phyloP scores from a whole-genome alignment of 1,284 basidiomycete species.

The Meripilus lineatus region DNA sequence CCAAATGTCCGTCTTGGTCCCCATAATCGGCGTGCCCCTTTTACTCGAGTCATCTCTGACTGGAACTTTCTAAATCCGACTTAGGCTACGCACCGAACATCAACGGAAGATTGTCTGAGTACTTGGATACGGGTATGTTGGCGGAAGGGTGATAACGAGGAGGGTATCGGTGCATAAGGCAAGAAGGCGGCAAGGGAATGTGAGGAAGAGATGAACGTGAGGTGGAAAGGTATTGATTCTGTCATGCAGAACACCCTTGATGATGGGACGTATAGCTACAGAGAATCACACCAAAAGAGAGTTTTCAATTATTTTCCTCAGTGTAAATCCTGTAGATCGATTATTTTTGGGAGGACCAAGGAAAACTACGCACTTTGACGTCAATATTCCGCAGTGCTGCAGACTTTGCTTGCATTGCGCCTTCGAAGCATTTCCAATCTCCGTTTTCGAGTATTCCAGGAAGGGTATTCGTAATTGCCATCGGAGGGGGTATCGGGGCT shows the following conservation, averaged over 20 bases:
- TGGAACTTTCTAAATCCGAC: background rate
- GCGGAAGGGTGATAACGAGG: constrained; percentile 30
- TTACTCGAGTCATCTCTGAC: background rate
- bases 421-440: constrained; percentile 50
- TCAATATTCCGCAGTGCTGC: constrained; percentile 39
- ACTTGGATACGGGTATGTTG: constrained; percentile 52
- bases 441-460: constrained; percentile 36
- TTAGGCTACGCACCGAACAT: constrained; percentile 43
- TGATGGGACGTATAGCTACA: constrained; percentile 47
- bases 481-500: constrained; percentile 43
- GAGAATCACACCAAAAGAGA: background rate
- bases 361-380: constrained; percentile 30
- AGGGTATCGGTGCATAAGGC: constrained; percentile 47
- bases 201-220: constrained; percentile 50
- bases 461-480: constrained; percentile 25
- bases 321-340: background rate
- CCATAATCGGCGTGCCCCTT: constrained; percentile 24
- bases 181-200: constrained; percentile 55
- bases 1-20: constrained; percentile 68
- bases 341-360: background rate
- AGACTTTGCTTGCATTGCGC: constrained; percentile 36
- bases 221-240: constrained; percentile 60
- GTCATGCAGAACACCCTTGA: constrained; percentile 53
- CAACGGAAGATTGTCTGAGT: constrained; percentile 62
- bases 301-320: background rate